A percentile compares a stretch with the other conserved stretches of the same genome.
Conservation (phyloP, 306 rosid species). For the Sphenostylis stenocarpa region DNA sequence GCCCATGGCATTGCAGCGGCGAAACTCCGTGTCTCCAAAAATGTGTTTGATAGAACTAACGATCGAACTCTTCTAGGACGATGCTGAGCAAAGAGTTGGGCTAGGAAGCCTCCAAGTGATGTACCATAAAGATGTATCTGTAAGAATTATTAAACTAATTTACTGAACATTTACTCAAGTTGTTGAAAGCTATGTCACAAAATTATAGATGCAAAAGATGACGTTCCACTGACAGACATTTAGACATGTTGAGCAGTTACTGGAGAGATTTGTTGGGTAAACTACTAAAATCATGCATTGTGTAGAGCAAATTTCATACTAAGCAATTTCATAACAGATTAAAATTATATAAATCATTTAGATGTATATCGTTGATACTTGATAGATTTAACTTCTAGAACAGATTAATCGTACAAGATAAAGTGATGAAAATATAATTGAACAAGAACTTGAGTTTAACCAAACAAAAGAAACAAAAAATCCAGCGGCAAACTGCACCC, state of each 20-base stretch:
- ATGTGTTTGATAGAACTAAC: slow-evolving; percentile 83
- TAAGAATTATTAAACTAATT: slow-evolving; percentile 31
- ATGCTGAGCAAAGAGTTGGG: slow-evolving; percentile 96
- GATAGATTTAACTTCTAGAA: slow-evolving; percentile 20
- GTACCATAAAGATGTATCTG: slow-evolving; percentile 99
- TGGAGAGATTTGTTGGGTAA: slow-evolving; percentile 1
- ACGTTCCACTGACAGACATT: slow-evolving; percentile 22
- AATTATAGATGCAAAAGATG: slow-evolving; percentile 11
- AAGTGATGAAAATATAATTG: slow-evolving; percentile 16
- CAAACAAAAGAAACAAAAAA: slow-evolving; percentile 20
- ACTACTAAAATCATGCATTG: background rate
- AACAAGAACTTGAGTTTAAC: background rate
- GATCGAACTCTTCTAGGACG: slow-evolving; percentile 97
- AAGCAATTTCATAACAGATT: background rate
- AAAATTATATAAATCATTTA: background rate
- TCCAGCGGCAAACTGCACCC: background rate
- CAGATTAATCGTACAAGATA: slow-evolving; percentile 5
- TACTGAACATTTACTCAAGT: slow-evolving; percentile 19
- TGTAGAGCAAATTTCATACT: slow-evolving; percentile 8
- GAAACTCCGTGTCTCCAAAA: slow-evolving; percentile 80
- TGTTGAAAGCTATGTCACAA: slow-evolving; percentile 9
- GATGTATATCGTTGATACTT: background rate
- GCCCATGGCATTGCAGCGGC: slow-evolving; percentile 98
- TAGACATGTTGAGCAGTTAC: background rate
- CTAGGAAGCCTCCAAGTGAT: slow-evolving; percentile 97